phyloP scores from a whole-genome alignment of 257 asterid genomes.

The Petunia axillaris region DNA sequence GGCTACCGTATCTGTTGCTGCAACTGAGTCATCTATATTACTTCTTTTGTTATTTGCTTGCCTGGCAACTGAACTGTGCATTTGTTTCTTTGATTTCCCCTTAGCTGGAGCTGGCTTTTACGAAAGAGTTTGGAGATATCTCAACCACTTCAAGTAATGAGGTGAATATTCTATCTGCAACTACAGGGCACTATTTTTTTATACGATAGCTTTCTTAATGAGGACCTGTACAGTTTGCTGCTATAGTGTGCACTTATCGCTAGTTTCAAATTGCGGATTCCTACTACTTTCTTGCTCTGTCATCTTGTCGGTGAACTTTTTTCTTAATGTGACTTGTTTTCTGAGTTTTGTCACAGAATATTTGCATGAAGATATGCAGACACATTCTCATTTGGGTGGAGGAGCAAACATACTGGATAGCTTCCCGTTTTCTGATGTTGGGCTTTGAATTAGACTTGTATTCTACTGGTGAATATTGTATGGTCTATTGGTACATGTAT shows the following conservation, averaged over 20 bases:
- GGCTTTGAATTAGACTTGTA: conserved; percentile 93
- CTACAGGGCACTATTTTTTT: conserved; percentile 11
- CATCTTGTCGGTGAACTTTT: conserved; percentile 2
- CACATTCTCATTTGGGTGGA: conserved; percentile 92
- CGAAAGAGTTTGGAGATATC: conserved; percentile 67
- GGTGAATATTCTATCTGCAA: conserved; percentile 48
- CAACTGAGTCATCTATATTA: background rate
- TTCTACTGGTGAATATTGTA: conserved; percentile 92
- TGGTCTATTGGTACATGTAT: conserved; percentile 97
- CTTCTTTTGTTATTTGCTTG: conserved; percentile 23
- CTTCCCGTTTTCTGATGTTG: conserved; percentile 81
- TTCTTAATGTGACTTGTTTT: background rate
- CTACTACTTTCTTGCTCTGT: background rate
- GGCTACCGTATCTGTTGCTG: background rate
- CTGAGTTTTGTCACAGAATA: conserved; percentile 48
- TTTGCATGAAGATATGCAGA: conserved; percentile 65
- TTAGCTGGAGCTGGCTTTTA: conserved; percentile 88
- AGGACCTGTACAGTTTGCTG: conserved; percentile 18
- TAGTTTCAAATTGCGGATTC: background rate
- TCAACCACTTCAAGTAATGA: conserved; percentile 67
- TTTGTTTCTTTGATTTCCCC: conserved; percentile 34
- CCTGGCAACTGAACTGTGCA: conserved; percentile 32
- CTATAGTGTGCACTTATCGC: background rate
- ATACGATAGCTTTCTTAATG: background rate
- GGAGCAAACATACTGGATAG: conserved; percentile 97